These are phyloP conservation scores for Metschnikowia santaceciliae DNA, from an alignment of 805 yeast genomes.

Conservation along the genomic window DNA sequence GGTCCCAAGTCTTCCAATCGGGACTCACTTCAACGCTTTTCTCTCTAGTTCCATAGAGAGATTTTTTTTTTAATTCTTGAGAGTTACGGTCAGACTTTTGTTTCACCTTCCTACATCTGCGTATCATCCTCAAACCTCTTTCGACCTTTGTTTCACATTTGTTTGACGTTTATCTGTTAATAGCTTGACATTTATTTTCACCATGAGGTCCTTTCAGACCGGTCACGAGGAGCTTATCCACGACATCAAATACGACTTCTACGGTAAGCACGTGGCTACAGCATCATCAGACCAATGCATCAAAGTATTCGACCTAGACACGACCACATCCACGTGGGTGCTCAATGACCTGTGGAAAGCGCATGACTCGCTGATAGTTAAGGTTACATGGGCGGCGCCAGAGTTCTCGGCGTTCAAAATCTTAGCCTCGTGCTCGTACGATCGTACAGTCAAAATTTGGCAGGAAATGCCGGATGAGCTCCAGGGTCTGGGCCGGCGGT, in stretches of 20 bases:
- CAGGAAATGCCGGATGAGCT: conserved; percentile 82
- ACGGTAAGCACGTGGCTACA: conserved; percentile 89
- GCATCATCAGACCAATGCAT: conserved; percentile 94
- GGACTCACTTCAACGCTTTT: no score
- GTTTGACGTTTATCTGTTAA: no score
- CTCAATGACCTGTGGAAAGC: conserved; percentile 91
- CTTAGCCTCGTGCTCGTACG: conserved; percentile 85
- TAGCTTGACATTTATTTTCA: no score
- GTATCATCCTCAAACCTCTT: not conserved
- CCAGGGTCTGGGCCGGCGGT: conserved; percentile 74
- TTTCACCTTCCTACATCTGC: no score
- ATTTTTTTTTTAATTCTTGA: no score
- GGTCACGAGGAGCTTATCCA: conserved; percentile 93
- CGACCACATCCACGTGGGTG: conserved; percentile 69
- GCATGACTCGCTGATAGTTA: conserved; percentile 82
- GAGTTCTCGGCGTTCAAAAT: conserved; percentile 74
- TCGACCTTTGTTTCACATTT: not conserved
- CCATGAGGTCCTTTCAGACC: conserved; percentile 68
- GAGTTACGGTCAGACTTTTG: no score
- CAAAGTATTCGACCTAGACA: conserved; percentile 77
- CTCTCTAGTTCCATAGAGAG: no score
- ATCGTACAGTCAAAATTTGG: conserved; percentile 85
- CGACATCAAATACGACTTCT: conserved; percentile 87
- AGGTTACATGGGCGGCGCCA: conserved; percentile 90
- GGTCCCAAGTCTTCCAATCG: no score